A percentile compares a stretch with the other conserved stretches of the same genome.
These are phyloP conservation scores for Sherardia arvensis DNA, from an alignment of 257 asterid species.

Conservation along the genomic window DNA sequence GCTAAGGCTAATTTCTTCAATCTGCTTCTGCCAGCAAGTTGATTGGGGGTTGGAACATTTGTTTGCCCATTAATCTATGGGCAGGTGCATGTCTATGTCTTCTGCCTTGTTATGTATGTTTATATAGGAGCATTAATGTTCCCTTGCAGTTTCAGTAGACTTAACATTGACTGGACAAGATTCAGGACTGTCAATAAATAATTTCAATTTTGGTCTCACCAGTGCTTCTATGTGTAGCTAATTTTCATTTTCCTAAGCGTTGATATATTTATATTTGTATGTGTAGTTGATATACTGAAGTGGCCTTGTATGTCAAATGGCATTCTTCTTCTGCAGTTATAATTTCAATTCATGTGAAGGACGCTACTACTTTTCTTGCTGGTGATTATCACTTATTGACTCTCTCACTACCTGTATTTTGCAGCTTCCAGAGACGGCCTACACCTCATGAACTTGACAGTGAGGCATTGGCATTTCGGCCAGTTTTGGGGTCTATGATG, in stretches of 20 bases:
- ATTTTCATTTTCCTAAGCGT: not conserved
- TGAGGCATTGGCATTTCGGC: slow-evolving; percentile 90
- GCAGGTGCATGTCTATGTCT: not conserved
- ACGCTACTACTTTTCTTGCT: not conserved
- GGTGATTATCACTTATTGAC: not conserved
- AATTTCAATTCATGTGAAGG: not conserved
- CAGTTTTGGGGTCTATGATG: slow-evolving; percentile 90
- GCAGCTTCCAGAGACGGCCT: slow-evolving; percentile 85
- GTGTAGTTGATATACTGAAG: too few species aligned
- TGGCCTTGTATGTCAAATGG: not conserved
- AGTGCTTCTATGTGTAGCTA: not conserved
- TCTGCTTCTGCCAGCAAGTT: not conserved
- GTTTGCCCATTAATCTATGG: not conserved
- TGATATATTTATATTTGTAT: not conserved
- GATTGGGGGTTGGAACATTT: not conserved
- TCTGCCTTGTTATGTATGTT: not conserved
- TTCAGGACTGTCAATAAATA: not conserved
- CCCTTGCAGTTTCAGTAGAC: not conserved
- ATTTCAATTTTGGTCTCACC: not conserved
- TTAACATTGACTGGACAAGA: not conserved
- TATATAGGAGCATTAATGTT: not conserved
- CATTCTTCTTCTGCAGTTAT: not conserved
- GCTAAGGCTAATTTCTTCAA: not conserved
- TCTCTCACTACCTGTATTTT: slow-evolving; percentile 11
- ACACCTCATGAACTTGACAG: slow-evolving; percentile 79